These are phyloP conservation scores for Neonectria sp. DNA, from an alignment of 2,329 filamentous ascomycete genomes.

Conservation along the genomic window DNA sequence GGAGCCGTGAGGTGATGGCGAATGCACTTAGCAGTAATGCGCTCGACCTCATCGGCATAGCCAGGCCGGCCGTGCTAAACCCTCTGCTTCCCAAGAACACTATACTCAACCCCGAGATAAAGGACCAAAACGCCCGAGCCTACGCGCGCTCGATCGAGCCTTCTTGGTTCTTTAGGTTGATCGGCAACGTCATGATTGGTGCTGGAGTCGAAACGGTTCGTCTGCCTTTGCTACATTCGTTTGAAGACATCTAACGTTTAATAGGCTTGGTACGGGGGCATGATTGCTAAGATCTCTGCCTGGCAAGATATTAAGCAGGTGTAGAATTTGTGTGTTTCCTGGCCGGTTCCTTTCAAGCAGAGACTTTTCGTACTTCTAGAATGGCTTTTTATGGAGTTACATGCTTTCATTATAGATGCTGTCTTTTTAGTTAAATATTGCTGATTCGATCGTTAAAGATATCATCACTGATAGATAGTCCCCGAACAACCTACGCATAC, in stretches of 20 bases:
- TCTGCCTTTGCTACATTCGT: background rate
- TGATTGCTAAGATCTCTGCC: background rate
- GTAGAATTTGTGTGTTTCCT: background rate
- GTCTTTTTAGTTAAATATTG: background rate
- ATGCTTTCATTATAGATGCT: background rate
- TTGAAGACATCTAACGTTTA: background rate
- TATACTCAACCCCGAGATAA: background rate
- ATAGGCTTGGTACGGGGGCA: background rate
- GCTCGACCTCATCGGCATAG: background rate
- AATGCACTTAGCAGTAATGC: background rate
- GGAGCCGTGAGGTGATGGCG: background rate
- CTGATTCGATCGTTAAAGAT: too few relatives aligned
- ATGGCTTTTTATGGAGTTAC: background rate
- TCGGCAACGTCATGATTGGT: slow-evolving; percentile 6
- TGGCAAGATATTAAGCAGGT: background rate
- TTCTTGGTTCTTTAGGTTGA: slow-evolving; percentile 1
- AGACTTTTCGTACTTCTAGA: background rate
- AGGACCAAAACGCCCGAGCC: background rate
- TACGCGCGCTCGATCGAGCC: background rate
- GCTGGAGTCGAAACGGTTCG: slow-evolving; percentile 6
- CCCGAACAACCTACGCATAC: too few relatives aligned
- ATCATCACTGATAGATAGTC: too few relatives aligned
- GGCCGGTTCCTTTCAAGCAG: background rate
- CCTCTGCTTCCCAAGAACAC: background rate
- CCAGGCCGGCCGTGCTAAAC: background rate